Percentiles rank a stretch among this genome's conserved stretches.
Evolutionary conservation across 129 eudicot species (phyloP).

Genomic region (Pittosporum tobira): DNA sequence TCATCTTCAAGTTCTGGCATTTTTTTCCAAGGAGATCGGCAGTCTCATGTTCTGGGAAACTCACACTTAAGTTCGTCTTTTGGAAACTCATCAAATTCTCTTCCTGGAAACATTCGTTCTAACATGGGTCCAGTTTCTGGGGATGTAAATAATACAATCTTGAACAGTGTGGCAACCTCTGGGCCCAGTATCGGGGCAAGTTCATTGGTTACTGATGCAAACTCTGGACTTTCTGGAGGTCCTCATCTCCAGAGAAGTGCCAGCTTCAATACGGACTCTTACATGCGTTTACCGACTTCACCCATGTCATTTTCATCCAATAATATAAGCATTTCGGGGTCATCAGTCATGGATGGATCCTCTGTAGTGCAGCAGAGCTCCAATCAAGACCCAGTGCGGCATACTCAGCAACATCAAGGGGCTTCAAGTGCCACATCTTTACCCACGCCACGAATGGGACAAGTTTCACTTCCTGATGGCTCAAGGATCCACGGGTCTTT

Average conservation of each 20-base stretch:
- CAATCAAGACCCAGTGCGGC: slow-evolving; percentile 43
- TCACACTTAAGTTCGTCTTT: slow-evolving; percentile 57
- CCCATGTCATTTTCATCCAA: slow-evolving; percentile 85
- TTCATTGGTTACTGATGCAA: slow-evolving; percentile 91
- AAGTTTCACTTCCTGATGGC: slow-evolving; percentile 46
- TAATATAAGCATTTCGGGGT: slow-evolving; percentile 75
- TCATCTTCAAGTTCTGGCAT: slow-evolving; percentile 76
- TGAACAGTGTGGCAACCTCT: slow-evolving; percentile 51
- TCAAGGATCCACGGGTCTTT: slow-evolving; percentile 47
- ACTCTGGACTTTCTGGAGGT: slow-evolving; percentile 88
- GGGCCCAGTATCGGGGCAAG: slow-evolving; percentile 86
- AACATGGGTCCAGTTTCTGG: slow-evolving; percentile 57
- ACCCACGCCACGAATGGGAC: slow-evolving; percentile 46
- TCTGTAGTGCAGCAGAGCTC: slow-evolving; percentile 45
- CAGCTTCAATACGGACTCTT: slow-evolving; percentile 69
- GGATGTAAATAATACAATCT: slow-evolving; percentile 44
- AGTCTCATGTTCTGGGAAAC: slow-evolving; percentile 48
- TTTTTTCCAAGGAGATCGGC: slow-evolving; percentile 71
- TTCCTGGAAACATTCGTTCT: slow-evolving; percentile 43
- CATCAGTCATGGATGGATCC: slow-evolving; percentile 70
- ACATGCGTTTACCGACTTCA: slow-evolving; percentile 77
- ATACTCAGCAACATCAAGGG: slow-evolving; percentile 51
- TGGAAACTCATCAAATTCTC: slow-evolving; percentile 48
- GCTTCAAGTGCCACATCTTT: slow-evolving; percentile 47
- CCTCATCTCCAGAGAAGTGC: slow-evolving; percentile 84